Conservation (phyloP, 2,329 filamentous ascomycete genomes). For the Sporothrix brasiliensis region DNA sequence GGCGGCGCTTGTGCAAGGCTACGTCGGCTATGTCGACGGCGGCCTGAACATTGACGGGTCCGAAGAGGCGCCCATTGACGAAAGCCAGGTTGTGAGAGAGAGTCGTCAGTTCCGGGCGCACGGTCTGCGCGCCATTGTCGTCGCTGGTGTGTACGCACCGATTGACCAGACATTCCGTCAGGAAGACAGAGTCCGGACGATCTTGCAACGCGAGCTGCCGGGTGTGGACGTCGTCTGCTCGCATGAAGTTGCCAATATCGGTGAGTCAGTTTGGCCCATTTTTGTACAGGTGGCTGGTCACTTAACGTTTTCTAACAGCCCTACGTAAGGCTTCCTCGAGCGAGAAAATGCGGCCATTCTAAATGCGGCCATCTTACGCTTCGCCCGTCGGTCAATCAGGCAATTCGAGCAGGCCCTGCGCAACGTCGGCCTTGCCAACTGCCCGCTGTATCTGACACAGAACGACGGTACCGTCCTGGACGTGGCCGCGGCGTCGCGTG, state of each 20-base stretch:
- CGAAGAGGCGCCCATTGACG: not conserved
- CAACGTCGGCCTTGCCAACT: not conserved
- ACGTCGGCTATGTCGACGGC: not conserved
- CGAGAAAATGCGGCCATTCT: conserved; percentile 2
- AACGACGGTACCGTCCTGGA: not conserved
- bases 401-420: not conserved
- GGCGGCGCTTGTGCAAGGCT: not conserved
- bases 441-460: not conserved
- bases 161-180: not conserved
- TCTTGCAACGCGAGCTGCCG: not conserved
- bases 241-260: conserved; percentile 2
- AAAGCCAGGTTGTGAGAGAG: not conserved
- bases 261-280: not conserved
- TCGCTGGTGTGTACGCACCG: not conserved
- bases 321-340: not conserved
- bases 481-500: not conserved
- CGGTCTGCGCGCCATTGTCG: not conserved
- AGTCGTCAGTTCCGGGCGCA: not conserved
- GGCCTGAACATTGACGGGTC: conserved; percentile 7
- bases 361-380: not conserved
- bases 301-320: too few relatives aligned
- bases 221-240: not conserved
- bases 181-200: not conserved
- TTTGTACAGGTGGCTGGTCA: too few relatives aligned
- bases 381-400: not conserved